Evolutionary conservation across 2,329 filamentous ascomycete genomes (phyloP).

Genomic region (Colletotrichum sp.): DNA sequence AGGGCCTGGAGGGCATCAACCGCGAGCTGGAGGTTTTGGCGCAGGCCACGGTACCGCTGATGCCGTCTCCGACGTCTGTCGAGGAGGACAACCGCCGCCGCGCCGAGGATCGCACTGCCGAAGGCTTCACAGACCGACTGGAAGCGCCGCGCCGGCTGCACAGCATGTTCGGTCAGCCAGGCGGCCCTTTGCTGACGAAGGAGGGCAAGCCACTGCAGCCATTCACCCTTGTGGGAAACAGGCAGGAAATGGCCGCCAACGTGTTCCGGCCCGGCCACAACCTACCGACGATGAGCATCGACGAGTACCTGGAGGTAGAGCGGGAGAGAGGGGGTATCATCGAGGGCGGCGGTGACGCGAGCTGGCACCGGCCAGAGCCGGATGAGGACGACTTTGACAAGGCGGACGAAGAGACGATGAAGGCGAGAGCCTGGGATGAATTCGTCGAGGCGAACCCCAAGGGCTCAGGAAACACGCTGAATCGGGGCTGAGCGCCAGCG

Average conservation of each 20-base stretch:
- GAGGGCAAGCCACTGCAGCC: conserved; percentile 87
- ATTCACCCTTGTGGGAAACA: conserved; percentile 82
- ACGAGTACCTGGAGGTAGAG: conserved; percentile 97
- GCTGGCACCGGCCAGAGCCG: conserved; percentile 69
- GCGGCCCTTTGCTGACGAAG: conserved; percentile 76
- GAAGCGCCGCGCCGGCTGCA: conserved; percentile 65
- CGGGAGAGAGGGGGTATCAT: conserved; percentile 84
- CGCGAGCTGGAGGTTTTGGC: conserved; percentile 85
- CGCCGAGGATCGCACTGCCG: conserved; percentile 34
- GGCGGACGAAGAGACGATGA: conserved; percentile 88
- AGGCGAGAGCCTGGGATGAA: conserved; percentile 94
- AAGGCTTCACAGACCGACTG: conserved; percentile 74
- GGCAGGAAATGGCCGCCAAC: conserved; percentile 76
- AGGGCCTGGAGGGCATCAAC: conserved; percentile 84
- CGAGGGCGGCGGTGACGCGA: conserved; percentile 84
- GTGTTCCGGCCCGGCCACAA: conserved; percentile 94
- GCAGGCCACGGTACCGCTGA: conserved; percentile 65
- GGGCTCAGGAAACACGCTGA: conserved; percentile 82
- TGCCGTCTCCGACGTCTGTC: conserved; percentile 48
- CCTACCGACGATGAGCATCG: conserved; percentile 95
- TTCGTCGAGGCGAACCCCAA: conserved; percentile 89
- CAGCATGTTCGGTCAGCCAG: conserved; percentile 44
- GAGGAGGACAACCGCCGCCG: conserved; percentile 51
- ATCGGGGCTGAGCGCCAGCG: conserved; percentile 64
- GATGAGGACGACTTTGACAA: conserved; percentile 93